Evolutionary conservation across 495 filamentous ascomycete genomes (phyloP), one percentile per base, ranked within the genome.

Genomic region (Hypoxylon fragiforme): DNA sequence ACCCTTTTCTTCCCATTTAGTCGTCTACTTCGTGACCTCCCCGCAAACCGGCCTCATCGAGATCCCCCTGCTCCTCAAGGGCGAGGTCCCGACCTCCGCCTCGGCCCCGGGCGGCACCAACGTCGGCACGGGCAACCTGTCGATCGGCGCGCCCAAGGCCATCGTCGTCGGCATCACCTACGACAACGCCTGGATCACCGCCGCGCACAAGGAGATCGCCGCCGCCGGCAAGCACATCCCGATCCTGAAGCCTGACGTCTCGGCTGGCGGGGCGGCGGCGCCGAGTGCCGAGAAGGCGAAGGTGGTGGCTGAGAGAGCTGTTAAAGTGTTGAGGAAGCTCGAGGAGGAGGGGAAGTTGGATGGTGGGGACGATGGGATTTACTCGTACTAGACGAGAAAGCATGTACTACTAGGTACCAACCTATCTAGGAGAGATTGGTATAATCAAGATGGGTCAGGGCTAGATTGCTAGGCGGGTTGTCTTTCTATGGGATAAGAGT

Each of bases 311-410:
- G 57, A 37, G 20, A 36, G 53, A 18, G 53, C 38, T 3, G 31
- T 35, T 0, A 44, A 44, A 35, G 59, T 28, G 4, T 16, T 62
- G 28, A 44, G 21, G 53, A 53, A 50, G 44, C 31, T 53, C 6
- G 49, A 41, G 14, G 59, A 14, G 7, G 59, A 62, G 43, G 59
- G 59, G 13, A 62, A 62, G 44, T 19, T 62, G 18, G 59, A 57
- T 4, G 43, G 37, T 0, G 26, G 24, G 3, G 54, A 62, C 3
- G 47, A 50, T 16, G 53, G 53, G 0, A 38, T 62, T 8, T 62
- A 53, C 15, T 0, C 35, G 7, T 62, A 62, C 21, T 62, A 57
- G 38, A 9, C 1, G 7, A n/a, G n/a, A n/a, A n/a, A n/a, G n/a
- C n/a, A n/a, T n/a, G n/a, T n/a, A n/a, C n/a, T n/a, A n/a, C n/a